Base-by-base conservation (phyloP, 192 early-diverging fungal genomes). In the Coemansia sp. region DNA sequence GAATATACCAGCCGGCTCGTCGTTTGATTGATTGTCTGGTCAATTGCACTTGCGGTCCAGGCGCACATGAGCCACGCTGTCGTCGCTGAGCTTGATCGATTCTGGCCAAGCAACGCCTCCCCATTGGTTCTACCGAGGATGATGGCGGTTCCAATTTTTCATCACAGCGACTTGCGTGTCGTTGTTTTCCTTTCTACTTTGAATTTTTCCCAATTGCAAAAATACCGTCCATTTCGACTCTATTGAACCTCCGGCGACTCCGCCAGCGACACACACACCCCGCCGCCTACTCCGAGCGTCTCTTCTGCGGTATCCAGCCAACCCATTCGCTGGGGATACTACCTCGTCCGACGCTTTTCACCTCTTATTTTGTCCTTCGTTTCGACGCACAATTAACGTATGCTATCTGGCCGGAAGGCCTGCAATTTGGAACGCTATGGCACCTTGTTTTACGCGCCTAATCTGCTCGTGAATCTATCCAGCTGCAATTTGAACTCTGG, bases 301-400 rank as follows among this genome's bases (percentile, higher is more conserved):
- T 43, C 19, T 21, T 44, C 43, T 44, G 43, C 43, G 35, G 35
- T 40, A n/a, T 40, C 35, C 35, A 40, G n/a, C 7, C 10, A 8
- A 8, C 30, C 30, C 5, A 31, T 6, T 31, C 30, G 30, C 30
- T 31, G 8, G 30, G 3, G n/a, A n/a, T n/a, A n/a, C n/a, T n/a
- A n/a, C n/a, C n/a, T n/a, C n/a, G n/a, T n/a, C n/a, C n/a, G n/a
- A n/a, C n/a, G n/a, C 18, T 19, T 44, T 44, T 44, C 16, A 8
- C 19, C 43, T 44, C 18, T 21, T 21, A 44, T 44, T 44, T 44
- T 44, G 18, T 44, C 16, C 19, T 44, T 44, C 16, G 8, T 22
- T 44, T 44, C 43, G 43, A 44, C 43, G 19, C 43, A 18, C 14
- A 50, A 16, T 50, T 50, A 50, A 25, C 25, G 48, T 50, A 50